Evolutionary conservation across 2,329 filamentous ascomycete species (phyloP).

Genomic region (Botrytis aclada): DNA sequence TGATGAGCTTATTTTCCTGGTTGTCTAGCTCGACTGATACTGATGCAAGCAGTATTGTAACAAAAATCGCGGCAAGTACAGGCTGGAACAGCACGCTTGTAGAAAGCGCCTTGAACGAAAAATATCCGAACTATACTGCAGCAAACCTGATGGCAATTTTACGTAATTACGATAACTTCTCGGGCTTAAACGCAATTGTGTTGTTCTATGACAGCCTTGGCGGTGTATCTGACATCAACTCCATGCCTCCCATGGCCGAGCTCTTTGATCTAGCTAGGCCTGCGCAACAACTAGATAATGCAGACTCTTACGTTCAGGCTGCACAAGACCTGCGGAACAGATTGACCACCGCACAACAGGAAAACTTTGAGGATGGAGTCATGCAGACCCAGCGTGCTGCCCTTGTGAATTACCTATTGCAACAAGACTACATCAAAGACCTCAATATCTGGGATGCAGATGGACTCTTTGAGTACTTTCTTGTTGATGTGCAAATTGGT

Average conservation of each 20-base stretch:
- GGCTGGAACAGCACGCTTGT: neutral
- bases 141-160: neutral
- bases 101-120: neutral
- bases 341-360: neutral
- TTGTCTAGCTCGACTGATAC: neutral
- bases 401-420: neutral
- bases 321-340: neutral
- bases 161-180: neutral
- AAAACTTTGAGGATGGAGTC: neutral
- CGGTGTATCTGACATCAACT: neutral
- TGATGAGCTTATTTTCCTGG: neutral
- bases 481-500: slow-evolving; percentile 39
- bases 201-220: neutral
- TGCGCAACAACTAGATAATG: neutral
- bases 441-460: slow-evolving; percentile 27
- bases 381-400: neutral
- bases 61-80: neutral
- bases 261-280: neutral
- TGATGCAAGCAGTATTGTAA: neutral
- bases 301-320: neutral
- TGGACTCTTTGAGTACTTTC: slow-evolving; percentile 36
- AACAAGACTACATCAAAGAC: neutral
- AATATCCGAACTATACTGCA: neutral
- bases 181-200: neutral
- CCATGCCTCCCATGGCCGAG: neutral